Conservation (phyloP, 2,329 filamentous ascomycete genomes). For the Mycogone perniciosa region DNA sequence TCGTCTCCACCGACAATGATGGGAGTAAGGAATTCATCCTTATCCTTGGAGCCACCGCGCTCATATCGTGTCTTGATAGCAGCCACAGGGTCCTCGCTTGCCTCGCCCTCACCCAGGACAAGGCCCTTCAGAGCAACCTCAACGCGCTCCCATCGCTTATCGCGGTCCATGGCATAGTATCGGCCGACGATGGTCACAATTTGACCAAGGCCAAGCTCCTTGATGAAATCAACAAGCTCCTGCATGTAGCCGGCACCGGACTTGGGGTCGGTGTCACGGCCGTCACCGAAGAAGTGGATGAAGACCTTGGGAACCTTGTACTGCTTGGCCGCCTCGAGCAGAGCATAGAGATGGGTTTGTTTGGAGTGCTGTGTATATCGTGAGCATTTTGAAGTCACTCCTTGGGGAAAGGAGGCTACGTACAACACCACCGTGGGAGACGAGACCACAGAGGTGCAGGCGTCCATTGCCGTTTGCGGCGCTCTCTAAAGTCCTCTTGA, state of each 20-base stretch:
- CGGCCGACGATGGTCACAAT: constrained; percentile 89
- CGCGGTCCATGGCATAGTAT: constrained; percentile 99
- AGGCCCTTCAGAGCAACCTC: constrained; percentile 86
- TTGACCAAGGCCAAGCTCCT: constrained; percentile 81
- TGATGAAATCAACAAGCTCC: constrained; percentile 69
- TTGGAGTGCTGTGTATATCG: constrained; percentile 64
- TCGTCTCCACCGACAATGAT: constrained; percentile 90
- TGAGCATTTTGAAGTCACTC: constrained; percentile 4
- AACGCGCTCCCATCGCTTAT: constrained; percentile 97
- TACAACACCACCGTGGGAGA: constrained; percentile 90
- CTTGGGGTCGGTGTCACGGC: constrained; percentile 96
- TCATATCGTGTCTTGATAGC: constrained; percentile 84
- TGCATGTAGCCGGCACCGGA: constrained; percentile 84
- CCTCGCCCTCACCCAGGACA: constrained; percentile 79
- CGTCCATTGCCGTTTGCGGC: constrained; percentile 86
- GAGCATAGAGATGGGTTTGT: constrained; percentile 83
- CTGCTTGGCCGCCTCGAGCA: constrained; percentile 86
- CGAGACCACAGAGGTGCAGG: constrained; percentile 83
- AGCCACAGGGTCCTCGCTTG: constrained; percentile 74
- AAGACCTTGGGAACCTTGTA: constrained; percentile 83
- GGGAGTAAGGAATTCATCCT: constrained; percentile 95
- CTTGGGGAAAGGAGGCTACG: constrained; percentile 22
- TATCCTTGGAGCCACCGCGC: constrained; percentile 62
- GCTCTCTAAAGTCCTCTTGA: constrained; percentile 68
- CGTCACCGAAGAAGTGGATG: constrained; percentile 99